Evolutionary conservation across 257 asterid species (phyloP), one percentile per base, ranked within the genome.

Genomic region (Knoxia roxburghii): DNA sequence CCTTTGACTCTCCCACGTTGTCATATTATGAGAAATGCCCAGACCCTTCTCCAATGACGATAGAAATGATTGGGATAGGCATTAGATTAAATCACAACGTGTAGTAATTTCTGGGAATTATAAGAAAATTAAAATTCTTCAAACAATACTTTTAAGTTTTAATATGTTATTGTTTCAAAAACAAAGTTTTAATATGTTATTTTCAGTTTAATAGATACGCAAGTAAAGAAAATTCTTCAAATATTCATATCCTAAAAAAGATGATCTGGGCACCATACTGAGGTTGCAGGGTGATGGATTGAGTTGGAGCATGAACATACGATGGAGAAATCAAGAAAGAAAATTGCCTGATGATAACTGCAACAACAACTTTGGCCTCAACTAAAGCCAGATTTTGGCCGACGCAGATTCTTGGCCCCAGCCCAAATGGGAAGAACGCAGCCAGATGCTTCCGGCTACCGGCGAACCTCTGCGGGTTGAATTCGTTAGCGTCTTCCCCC

Each of bases 271-370:
- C 77, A 45, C 91, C 96, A 68, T 74, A 75, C 65, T 86, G 94
- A 20, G 94, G 96, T 61, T 82, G 91, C 84, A 88, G 51, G 37
- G 89, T 82, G 61, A 84, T 41, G 13, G 70, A 33, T 61, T 73
- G 88, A 69, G 73, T 77, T 1, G 96, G 96, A 69, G 96, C 89
- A 73, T 88, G 96, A 18, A 78, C 81, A 40, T 88, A 88, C 1
- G 93, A 77, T 0, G 94, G 86, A 2, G 96, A 88, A 58, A 84
- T 57, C 63, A 20, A 79, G 40, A 86, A 81, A 21, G 84, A 75
- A 56, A 79, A 88, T 18, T 41, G 80, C 61, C 62, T 75, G 33
- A 86, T 79, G 45, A 88, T 76, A 80, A 75, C 76, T 2, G 89
- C 84, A 43, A 88, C 75, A 29, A 79, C 82, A 65, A 81, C 53